These are phyloP conservation scores for Grosmannia serpens DNA, from an alignment of 2,329 filamentous ascomycete species.

Conservation along the genomic window DNA sequence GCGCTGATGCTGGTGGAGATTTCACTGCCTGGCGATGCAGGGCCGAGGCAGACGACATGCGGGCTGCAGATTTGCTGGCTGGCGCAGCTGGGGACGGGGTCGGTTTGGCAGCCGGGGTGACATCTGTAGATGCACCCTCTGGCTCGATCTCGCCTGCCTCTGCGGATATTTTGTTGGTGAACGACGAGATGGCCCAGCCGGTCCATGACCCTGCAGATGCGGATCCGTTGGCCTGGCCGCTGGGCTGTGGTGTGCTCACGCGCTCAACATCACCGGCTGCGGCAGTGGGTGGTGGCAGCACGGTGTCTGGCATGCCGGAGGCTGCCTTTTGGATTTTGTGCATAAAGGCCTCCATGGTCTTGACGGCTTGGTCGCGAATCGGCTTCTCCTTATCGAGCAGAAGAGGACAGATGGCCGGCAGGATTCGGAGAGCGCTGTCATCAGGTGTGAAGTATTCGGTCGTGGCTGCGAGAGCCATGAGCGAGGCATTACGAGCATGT, in stretches of 20 bases:
- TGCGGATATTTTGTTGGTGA: slow-evolving; percentile 83
- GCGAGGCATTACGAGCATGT: slow-evolving; percentile 79
- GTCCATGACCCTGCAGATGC: slow-evolving; percentile 51
- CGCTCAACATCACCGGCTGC: slow-evolving; percentile 47
- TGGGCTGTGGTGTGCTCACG: slow-evolving; percentile 65
- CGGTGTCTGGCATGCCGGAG: slow-evolving; percentile 67
- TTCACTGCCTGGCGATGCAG: slow-evolving; percentile 50
- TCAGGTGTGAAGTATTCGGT: slow-evolving; percentile 79
- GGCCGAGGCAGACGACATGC: slow-evolving; percentile 41
- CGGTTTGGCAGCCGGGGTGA: slow-evolving; percentile 18
- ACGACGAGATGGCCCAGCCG: slow-evolving; percentile 96
- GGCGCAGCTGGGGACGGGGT: not conserved
- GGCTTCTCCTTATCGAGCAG: slow-evolving; percentile 94
- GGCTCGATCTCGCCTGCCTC: slow-evolving; percentile 79
- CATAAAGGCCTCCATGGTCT: slow-evolving; percentile 79
- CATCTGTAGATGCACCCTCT: slow-evolving; percentile 26
- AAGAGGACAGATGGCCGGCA: slow-evolving; percentile 73
- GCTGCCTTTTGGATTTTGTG: slow-evolving; percentile 71
- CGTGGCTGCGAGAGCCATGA: slow-evolving; percentile 79
- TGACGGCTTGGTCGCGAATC: slow-evolving; percentile 81
- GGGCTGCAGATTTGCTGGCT: slow-evolving; percentile 21
- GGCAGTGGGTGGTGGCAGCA: slow-evolving; percentile 54
- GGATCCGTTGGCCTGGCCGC: slow-evolving; percentile 30
- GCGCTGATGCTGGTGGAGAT: slow-evolving; percentile 33
- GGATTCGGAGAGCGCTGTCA: slow-evolving; percentile 71